Evolutionary conservation across 352 stramenopile species (phyloP), one percentile per base, ranked within the genome.

Genomic region (Sclerospora graminicola): DNA sequence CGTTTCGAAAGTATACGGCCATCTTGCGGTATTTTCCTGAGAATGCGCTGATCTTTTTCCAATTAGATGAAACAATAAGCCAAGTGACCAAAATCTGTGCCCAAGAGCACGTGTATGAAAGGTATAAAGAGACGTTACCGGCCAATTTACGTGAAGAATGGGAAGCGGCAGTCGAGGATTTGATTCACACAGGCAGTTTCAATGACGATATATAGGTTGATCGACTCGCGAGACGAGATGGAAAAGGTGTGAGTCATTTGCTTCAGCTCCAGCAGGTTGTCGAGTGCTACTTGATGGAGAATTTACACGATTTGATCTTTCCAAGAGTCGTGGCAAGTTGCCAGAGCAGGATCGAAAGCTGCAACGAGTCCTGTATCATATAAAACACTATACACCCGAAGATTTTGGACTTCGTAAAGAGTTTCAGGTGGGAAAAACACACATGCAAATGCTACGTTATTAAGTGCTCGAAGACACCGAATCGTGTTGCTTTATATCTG

Each of bases 261-360:
- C 44, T 89, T 19, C 72, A 79, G 54, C 83, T 87, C 37, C 68
- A 85, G 21, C 78, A 89, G 10, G 74, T 86, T 2, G 70, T 87
- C 30, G 78, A 89, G 64, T 87, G 72, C 50, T 89, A 85, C 48
- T 49, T 89, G 41, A 82, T 86, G 63, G 74, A 87, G 48, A 55
- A 74, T 45, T 43, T 86, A 11, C 75, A 89, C 28, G 55, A 63
- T 8, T 39, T 63, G 8, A 48, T 87, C 30, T 86, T 89, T 15
- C 59, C 68, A 2, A 48, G 46, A 16, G 52, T 83, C 1, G 48
- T 80, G 24, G 47, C 52, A 23, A 82, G 62, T 26, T 84, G 65
- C 27, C 46, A 53, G 13, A 63, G 7, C 51, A 83, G 32, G 73
- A 89, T 23, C 49, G 52, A 13, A 68, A 67, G 44, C 41, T 89